phyloP scores from a whole-genome alignment of 768 basidiomycete genomes.

The Clitopilus hobsonii region DNA sequence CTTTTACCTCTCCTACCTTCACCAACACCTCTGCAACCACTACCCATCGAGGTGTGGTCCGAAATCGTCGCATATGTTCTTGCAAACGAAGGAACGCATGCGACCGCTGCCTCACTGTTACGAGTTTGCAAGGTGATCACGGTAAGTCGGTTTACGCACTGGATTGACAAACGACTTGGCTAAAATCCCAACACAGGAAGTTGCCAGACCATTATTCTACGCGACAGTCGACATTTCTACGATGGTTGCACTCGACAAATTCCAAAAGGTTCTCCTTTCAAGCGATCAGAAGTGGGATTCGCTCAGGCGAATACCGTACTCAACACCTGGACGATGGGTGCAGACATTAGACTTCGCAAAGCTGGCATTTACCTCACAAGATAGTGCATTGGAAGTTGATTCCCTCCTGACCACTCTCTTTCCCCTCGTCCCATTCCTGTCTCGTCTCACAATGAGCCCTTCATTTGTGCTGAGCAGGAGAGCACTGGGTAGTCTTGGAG shows the following conservation, averaged over 20 bases:
- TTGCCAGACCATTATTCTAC: conserved; percentile 66
- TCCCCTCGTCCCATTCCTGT: conserved; percentile 62
- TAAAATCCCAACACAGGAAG: conserved; percentile 40
- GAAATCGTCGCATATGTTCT: conserved; percentile 47
- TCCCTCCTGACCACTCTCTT: conserved; percentile 60
- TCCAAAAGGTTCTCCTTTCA: conserved; percentile 49
- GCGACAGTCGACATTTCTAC: conserved; percentile 42
- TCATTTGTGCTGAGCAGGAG: conserved; percentile 58
- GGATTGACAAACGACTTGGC: no score
- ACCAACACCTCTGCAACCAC: conserved; percentile 41
- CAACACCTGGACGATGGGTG: conserved; percentile 86
- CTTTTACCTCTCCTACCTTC: conserved; percentile 67
- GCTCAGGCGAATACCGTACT: conserved; percentile 81
- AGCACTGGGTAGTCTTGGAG: conserved; percentile 45
- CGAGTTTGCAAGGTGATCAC: conserved; percentile 43
- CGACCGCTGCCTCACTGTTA: conserved; percentile 29
- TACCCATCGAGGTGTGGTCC: conserved; percentile 72
- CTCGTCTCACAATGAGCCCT: conserved; percentile 47
- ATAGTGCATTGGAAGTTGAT: conserved; percentile 54
- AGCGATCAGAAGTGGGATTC: conserved; percentile 86
- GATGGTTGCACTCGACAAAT: conserved; percentile 44
- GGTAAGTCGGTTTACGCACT: no score
- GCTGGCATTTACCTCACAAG: conserved; percentile 36
- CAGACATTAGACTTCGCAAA: conserved; percentile 67
- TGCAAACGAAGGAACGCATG: conserved; percentile 14